Base-by-base conservation (phyloP, 192 early-diverging fungal genomes). In the Backusella parvicylindrica region DNA sequence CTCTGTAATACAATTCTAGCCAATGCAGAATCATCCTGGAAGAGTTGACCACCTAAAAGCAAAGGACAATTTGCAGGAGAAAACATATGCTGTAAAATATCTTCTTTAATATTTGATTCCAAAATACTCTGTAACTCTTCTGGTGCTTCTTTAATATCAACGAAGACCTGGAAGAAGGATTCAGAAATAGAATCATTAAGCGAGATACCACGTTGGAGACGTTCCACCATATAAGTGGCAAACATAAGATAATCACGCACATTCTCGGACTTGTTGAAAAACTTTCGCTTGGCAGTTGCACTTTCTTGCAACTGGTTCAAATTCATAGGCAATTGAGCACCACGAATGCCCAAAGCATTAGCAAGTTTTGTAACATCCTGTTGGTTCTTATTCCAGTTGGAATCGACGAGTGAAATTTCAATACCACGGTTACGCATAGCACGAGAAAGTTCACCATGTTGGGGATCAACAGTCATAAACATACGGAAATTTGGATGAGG, bases 371-470 rank as follows among this genome's bases (percentile, higher is more conserved):
- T 64, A 1, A 86, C 77, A 56, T 88, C 87, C 41, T 82, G 84
- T 3, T 38, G 30, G 65, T 87, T 86, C 37, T 83, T 76, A 49
- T 82, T 79, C 82, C 84, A 85, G 15, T 86, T 81, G 0, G 84
- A 80, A 38, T 87, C 88, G 1, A 89, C 80, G 1, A 97, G 79
- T 26, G 87, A 84, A 28, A 99, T 89, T 82, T 99, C 98, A n/a
- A 98, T 91, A 64, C 96, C 95, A 71, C 98, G 93, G 78, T 99
- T 99, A 64, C 98, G 84, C 98, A 99, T 99, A 3, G 98, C 97
- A 9, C 97, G 87, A 9, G 95, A 97, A 32, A 99, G 84, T 82
- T 99, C 97, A 37, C 98, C 98, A 75, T 92, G 87, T 49, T 87
- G 85, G 15, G 97, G 96, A 79, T 99, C 94, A 36, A 97, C 91